phyloP scores from a whole-genome alignment of 345 rosid genomes.

The Cardamine resedifolia region DNA sequence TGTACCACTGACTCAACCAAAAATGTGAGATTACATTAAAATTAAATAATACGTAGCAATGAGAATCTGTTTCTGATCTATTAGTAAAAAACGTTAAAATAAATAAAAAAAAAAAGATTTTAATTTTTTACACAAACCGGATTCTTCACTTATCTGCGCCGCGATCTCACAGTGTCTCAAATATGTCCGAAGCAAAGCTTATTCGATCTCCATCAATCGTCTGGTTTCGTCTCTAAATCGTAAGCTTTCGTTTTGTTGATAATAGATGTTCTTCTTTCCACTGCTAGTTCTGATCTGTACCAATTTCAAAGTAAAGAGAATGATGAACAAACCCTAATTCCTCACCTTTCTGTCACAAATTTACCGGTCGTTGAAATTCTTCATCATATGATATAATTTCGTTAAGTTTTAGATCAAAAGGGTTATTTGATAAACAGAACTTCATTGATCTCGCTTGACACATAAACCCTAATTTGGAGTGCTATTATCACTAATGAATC shows the following conservation, averaged over 20 bases:
- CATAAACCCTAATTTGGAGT: conserved; percentile 22
- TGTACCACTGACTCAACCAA: background rate
- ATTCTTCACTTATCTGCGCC: conserved; percentile 1
- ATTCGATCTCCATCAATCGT: background rate
- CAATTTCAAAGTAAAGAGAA: conserved; percentile 3
- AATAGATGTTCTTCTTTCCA: background rate
- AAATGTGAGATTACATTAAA: background rate
- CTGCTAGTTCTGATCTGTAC: background rate
- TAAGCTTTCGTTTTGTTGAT: conserved; percentile 5
- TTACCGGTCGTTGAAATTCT: background rate
- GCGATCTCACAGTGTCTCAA: background rate
- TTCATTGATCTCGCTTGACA: background rate
- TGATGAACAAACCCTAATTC: conserved; percentile 30
- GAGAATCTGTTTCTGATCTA: background rate
- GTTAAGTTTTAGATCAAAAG: background rate
- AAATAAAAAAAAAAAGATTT: background rate
- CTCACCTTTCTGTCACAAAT: background rate
- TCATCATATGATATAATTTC: background rate
- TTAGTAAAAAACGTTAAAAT: background rate
- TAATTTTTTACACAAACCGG: background rate
- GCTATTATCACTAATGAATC: conserved; percentile 4
- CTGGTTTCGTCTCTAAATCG: conserved; percentile 8
- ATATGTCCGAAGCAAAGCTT: conserved; percentile 19
- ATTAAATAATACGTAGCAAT: background rate
- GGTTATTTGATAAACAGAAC: background rate